A percentile compares a stretch with the other conserved stretches of the same genome.
Evolutionary conservation across 2,329 filamentous ascomycete species (phyloP).

Genomic region (Botrytis byssoidea): DNA sequence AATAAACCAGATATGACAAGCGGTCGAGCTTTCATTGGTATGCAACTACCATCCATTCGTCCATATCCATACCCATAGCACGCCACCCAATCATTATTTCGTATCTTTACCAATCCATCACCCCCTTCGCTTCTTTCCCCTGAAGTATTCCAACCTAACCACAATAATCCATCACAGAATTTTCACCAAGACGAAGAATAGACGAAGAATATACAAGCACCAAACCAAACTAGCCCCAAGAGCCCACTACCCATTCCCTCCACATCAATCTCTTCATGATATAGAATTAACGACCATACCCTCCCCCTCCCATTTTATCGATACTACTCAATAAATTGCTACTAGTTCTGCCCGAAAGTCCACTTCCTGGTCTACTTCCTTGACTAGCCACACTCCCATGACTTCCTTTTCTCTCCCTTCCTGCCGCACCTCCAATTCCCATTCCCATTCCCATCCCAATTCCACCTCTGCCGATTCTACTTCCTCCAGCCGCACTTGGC

Average conservation of each 20-base stretch:
- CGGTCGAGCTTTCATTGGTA: constrained; percentile 2
- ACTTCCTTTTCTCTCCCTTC: constrained; percentile 28
- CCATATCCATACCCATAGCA: constrained; percentile 11
- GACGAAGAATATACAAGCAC: constrained; percentile 22
- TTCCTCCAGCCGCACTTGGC: constrained; percentile 50
- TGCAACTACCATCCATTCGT: constrained; percentile 3
- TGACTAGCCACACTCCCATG: constrained; percentile 42
- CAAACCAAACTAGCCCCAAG: constrained; percentile 6
- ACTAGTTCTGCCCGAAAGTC: constrained; percentile 44
- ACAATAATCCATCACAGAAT: not conserved
- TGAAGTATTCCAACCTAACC: not conserved
- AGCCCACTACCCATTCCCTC: not conserved
- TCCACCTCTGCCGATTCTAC: constrained; percentile 44
- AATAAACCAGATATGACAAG: constrained; percentile 7
- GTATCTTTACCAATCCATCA: constrained; percentile 6
- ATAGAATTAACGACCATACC: constrained; percentile 4
- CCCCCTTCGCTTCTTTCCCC: not conserved
- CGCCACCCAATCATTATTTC: constrained; percentile 18
- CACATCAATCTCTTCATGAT: not conserved
- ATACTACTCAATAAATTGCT: constrained; percentile 82
- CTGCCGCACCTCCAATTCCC: not conserved
- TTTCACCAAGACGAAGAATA: constrained; percentile 18
- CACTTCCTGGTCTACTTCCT: constrained; percentile 35
- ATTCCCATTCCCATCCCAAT: constrained; percentile 24
- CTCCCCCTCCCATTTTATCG: constrained; percentile 73